Percentiles rank a stretch among this genome's conserved stretches.
These are phyloP conservation scores for Xylaria sp. DNA, from an alignment of 495 filamentous ascomycete genomes.

Conservation along the genomic window DNA sequence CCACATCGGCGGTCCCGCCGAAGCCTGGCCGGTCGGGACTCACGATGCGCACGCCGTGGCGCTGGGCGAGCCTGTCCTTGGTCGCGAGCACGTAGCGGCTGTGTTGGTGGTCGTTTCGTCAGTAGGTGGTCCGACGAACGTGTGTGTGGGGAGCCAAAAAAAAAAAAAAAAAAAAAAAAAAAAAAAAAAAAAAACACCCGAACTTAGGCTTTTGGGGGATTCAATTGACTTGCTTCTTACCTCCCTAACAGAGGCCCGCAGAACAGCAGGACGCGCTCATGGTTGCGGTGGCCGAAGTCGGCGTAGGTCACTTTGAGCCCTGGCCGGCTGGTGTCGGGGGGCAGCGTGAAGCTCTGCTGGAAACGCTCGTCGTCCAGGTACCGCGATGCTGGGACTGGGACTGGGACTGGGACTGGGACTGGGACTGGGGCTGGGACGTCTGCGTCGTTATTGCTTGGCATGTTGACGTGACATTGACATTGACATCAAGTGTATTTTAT, in stretches of 20 bases:
- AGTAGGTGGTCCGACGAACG: no score
- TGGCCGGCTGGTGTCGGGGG: slow-evolving; percentile 1
- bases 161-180: no score
- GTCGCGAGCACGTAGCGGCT: slow-evolving; percentile 20
- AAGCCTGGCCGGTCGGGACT: slow-evolving; percentile 43
- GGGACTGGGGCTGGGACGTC: no score
- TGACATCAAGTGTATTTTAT: no score
- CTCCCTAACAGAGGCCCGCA: slow-evolving; percentile 23
- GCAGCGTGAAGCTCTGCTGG: slow-evolving; percentile 13
- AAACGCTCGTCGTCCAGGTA: slow-evolving; percentile 20
- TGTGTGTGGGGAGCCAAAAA: no score
- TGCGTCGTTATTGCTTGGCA: slow-evolving; percentile 4
- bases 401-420: no score
- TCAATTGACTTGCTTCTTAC: slow-evolving; percentile 6
- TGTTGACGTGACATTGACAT: slow-evolving; percentile 1
- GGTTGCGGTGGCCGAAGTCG: slow-evolving; percentile 25
- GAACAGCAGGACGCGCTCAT: slow-evolving; percentile 25
- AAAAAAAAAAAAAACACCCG: no score
- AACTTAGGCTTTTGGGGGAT: background rate
- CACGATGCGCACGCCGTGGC: slow-evolving; percentile 13
- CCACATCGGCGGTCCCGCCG: slow-evolving; percentile 53
- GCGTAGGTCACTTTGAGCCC: slow-evolving; percentile 23
- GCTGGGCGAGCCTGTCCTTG: slow-evolving; percentile 20
- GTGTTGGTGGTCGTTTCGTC: background rate
- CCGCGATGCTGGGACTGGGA: slow-evolving; percentile 2